Conservation (phyloP, 805 yeast genomes). For the Myxozyma geophila region DNA sequence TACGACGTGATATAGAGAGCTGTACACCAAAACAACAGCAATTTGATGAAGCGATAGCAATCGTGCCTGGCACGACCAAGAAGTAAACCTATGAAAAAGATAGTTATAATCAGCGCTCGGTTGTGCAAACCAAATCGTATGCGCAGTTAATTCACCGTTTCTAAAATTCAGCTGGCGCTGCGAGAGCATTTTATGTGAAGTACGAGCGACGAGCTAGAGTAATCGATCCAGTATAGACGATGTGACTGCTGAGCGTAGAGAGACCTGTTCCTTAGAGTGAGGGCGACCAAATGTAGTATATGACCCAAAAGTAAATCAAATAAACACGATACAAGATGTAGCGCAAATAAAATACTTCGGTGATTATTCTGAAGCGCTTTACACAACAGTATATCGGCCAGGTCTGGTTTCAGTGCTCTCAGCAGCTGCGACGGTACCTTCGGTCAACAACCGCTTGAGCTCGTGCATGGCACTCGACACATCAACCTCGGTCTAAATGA, state of each 20-base stretch:
- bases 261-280: too few relatives aligned
- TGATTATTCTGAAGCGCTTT: neutral
- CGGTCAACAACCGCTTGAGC: slow-evolving; percentile 38
- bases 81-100: slow-evolving; percentile 9
- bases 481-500: slow-evolving; percentile 35
- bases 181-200: too few relatives aligned
- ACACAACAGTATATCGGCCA: slow-evolving; percentile 40
- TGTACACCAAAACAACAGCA: too few relatives aligned
- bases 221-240: too few relatives aligned
- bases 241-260: too few relatives aligned
- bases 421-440: slow-evolving; percentile 37
- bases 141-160: neutral
- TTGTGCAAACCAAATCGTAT: neutral
- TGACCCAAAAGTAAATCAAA: neutral
- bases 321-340: neutral
- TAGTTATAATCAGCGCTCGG: slow-evolving; percentile 7
- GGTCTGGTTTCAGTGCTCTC: slow-evolving; percentile 33
- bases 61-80: too few relatives aligned
- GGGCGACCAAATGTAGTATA: neutral
- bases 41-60: too few relatives aligned
- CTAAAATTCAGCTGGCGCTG: neutral
- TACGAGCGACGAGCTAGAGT: too few relatives aligned
- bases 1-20: too few relatives aligned
- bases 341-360: neutral
- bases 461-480: slow-evolving; percentile 41